Evolutionary conservation across 345 rosid species (phyloP).

Genomic region (Turritis glabra): DNA sequence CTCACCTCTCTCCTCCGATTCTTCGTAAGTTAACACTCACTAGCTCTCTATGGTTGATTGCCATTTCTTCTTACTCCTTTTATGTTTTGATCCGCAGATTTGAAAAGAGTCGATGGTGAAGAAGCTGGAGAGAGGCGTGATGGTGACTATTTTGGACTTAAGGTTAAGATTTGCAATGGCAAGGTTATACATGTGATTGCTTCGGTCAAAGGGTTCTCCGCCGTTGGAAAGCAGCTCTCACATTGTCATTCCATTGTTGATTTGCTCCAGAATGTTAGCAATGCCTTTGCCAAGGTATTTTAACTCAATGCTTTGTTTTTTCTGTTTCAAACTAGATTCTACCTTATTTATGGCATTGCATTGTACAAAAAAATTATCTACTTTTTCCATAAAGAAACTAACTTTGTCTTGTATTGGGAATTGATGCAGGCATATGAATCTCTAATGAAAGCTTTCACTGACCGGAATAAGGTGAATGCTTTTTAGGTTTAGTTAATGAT

Average conservation of each 20-base stretch:
- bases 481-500: not conserved
- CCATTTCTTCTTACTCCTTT: not conserved
- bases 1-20: slow-evolving; percentile 75
- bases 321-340: no score
- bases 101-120: slow-evolving; percentile 60
- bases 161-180: slow-evolving; percentile 88
- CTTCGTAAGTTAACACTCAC: slow-evolving; percentile 50
- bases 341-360: not conserved
- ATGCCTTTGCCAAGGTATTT: slow-evolving; percentile 61
- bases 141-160: slow-evolving; percentile 33
- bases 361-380: not conserved
- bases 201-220: slow-evolving; percentile 75
- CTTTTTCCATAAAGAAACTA: not conserved
- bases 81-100: not conserved
- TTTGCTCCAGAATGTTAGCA: slow-evolving; percentile 80
- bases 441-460: slow-evolving; percentile 84
- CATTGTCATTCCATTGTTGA: slow-evolving; percentile 68
- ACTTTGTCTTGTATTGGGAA: not conserved
- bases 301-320: not conserved
- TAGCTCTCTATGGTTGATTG: not conserved
- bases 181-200: slow-evolving; percentile 69
- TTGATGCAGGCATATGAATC: slow-evolving; percentile 77
- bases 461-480: slow-evolving; percentile 75
- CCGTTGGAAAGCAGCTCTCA: slow-evolving; percentile 66
- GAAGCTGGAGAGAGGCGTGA: slow-evolving; percentile 16